Evolutionary conservation across 2,329 filamentous ascomycete species (phyloP), one percentile per base, ranked within the genome.

Genomic region (Mollisia scopiformis): DNA sequence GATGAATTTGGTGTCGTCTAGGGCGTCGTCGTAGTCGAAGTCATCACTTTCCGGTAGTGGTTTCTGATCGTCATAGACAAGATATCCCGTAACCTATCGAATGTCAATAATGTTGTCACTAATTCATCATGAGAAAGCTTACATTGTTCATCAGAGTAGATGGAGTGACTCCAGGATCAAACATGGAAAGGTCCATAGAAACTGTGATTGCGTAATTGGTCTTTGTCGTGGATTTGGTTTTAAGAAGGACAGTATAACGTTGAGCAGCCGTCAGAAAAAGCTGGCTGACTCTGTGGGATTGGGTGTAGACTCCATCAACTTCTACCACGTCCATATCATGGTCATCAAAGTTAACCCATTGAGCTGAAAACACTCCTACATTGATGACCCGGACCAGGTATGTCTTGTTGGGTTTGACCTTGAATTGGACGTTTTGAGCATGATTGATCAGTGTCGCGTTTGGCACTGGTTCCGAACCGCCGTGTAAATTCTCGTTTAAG

Each of bases 201-300:
- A 19, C 41, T 3, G 41, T 46, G 13, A 46, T 46, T 2, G n/a
- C 41, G 16, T 21, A 46, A 21, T 46, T 46, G 6, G 11, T 21
- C 6, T 46, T 46, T 3, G 41, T 21, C 11, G 3, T 46, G 11
- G 11, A 10, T 21, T 46, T 46, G 3, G 41, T 46, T 7, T n/a
- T 46, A 19, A 82, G 63, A 3, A 83, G 66, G 19, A 82, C 70
- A 3, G 73, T 71, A 63, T 79, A 79, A 11, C 80, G 75, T 64
- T 83, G 80, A 1, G 77, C 80, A 3, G 76, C 72, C 2, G 79
- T 72, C 25, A 83, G 65, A 55, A 78, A 80, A 23, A 81, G 64
- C 56, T 72, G 72, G 37, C 75, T 68, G 0, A 77, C 75, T 57
- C 78, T 75, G 4, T 72, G 64, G 11, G 75, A 19, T 39, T 58